Conservation (phyloP, 495 filamentous ascomycete species). For the Pseudomonodictys pantanalensis region DNA sequence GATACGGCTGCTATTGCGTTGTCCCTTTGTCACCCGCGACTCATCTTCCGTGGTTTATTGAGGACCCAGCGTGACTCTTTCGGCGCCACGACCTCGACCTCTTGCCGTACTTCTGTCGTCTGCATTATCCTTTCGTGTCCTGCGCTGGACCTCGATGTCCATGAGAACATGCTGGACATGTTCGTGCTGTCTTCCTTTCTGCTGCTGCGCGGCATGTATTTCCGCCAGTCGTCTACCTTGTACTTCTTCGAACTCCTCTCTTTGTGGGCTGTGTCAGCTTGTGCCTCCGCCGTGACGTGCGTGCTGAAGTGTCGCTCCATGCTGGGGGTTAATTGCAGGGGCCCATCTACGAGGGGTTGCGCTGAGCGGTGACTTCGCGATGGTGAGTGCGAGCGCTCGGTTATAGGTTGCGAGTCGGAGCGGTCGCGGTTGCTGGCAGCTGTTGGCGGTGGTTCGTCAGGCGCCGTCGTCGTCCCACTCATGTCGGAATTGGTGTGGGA, state of each 20-base stretch:
- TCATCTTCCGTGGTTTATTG: conserved; percentile 1
- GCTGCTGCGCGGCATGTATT: neutral
- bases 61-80: conserved; percentile 6
- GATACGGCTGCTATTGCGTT: neutral
- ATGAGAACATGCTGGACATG: conserved; percentile 6
- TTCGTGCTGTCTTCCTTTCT: neutral
- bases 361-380: conserved; percentile 9
- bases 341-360: conserved; percentile 5
- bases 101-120: conserved; percentile 11
- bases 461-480: neutral
- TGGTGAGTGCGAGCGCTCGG: neutral
- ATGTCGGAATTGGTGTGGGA: neutral
- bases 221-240: conserved; percentile 4
- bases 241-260: neutral
- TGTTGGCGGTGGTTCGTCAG: neutral
- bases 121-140: conserved; percentile 7
- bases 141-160: conserved; percentile 9
- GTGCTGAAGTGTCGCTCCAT: conserved; percentile 9
- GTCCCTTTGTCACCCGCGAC: neutral
- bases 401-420: neutral
- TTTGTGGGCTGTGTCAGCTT: neutral
- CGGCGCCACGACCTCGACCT: conserved; percentile 12
- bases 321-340: conserved; percentile 11
- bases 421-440: neutral
- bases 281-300: conserved; percentile 2